Evolutionary conservation across 345 rosid species (phyloP), one percentile per base, ranked within the genome.

Genomic region (Acer campestre): DNA sequence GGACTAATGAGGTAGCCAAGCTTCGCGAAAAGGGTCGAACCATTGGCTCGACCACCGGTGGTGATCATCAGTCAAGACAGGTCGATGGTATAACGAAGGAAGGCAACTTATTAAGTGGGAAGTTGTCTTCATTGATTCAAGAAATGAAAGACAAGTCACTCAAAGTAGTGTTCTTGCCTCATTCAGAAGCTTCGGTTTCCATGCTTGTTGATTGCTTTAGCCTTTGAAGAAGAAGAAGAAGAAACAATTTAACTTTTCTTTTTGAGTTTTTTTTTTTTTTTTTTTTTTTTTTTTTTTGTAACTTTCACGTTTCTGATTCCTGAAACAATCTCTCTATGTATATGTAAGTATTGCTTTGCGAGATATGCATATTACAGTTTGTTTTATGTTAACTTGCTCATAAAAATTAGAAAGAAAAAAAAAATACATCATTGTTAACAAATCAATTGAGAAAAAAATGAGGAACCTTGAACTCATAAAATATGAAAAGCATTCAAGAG

Each of bases 1-100:
- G 89, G 89, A 81, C 79, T 10, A 75, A 74, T 44, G 86, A 87
- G 80, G 10, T 35, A 7, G 70, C 81, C 69, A 85, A 78, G 85
- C 82, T 76, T 53, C 80, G 76, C 10, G 88, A 86, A 73, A 85
- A 82, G 68, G 46, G 46, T 65, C 82, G 48, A 64, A 42, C 83
- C 82, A 62, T 9, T 42, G 74, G 77, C 10, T 75, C 81, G 7
- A 70, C 10, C 51, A 63, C 22, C 20, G 29, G 35, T 79, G 68
- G 12, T 4, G 2, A 16, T 7, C 66, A 16, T 7, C 66, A 73
- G 31, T 3, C 77, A 11, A 73, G 44, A 68, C 70, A 68, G 61
- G 76, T 29, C 2, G 3, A 12, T 51, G 80, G 12, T 51, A 77
- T 22, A 31, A 40, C 75, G 0, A 78, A 71, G 49, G 75, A 16